Evolutionary conservation across 1,139 yeast genomes (phyloP).

Genomic region (Yamadazyma conglobata): DNA sequence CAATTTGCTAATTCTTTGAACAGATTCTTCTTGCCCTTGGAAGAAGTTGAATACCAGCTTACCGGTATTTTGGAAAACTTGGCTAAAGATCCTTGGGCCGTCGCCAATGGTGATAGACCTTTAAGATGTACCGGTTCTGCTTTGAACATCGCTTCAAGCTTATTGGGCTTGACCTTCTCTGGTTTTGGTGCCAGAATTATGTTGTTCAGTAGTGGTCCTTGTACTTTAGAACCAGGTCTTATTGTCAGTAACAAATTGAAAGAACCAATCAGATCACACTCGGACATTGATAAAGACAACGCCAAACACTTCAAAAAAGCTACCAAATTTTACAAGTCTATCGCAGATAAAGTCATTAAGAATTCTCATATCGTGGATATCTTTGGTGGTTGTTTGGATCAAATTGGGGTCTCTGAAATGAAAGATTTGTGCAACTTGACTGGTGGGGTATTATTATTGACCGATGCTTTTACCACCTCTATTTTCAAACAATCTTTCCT

Average conservation of each 20-base stretch:
- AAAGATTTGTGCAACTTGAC: conserved; percentile 82
- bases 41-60: conserved; percentile 83
- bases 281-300: conserved; percentile 73
- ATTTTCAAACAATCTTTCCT: conserved; percentile 92
- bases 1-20: conserved; percentile 47
- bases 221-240: conserved; percentile 93
- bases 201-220: conserved; percentile 92
- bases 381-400: conserved; percentile 94
- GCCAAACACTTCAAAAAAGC: conserved; percentile 95
- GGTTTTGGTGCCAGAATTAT: conserved; percentile 89
- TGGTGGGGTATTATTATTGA: conserved; percentile 87
- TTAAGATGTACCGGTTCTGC: conserved; percentile 95
- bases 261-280: conserved; percentile 96
- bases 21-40: conserved; percentile 81
- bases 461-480: conserved; percentile 96
- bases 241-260: conserved; percentile 88
- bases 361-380: conserved; percentile 89
- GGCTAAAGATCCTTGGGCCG: conserved; percentile 88
- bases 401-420: conserved; percentile 97
- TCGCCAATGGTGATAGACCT: conserved; percentile 83
- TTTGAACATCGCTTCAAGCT: conserved; percentile 73
- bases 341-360: conserved; percentile 65
- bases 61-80: conserved; percentile 78
- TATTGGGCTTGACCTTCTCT: conserved; percentile 83
- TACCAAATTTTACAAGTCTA: conserved; percentile 72